Base-by-base conservation (phyloP, 192 early-diverging fungal genomes). In the Entomortierella chlamydospora region DNA sequence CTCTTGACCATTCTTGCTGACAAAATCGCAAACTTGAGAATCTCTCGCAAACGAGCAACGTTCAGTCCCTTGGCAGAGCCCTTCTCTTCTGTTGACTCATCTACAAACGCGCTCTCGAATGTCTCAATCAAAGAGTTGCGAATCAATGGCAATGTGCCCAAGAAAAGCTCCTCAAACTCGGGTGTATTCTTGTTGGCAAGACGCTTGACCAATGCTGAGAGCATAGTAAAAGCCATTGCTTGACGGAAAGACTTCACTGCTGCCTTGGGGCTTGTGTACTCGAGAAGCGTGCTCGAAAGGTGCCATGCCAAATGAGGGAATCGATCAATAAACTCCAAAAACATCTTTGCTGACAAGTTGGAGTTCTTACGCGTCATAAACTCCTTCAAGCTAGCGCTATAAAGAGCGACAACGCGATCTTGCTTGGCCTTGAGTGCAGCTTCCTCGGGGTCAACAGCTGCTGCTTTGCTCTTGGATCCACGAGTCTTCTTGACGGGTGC, bases 351-450 rank as follows among this genome's bases (percentile, higher is more conserved):
- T 57, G 89, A 86, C 62, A 97, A 60, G 61, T 89, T 89, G 54
- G 89, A 88, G 42, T 90, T 88, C 79, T 92, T 92, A 68, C 87
- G 87, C 50, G 90, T 85, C 89, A 95, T 87, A 79, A 92, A 95
- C 72, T 93, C 87, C n/a, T 66, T 78, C 65, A 93, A 81, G 1
- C 92, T 85, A 0, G 57, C 83, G 28, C 45, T 64, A 74, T 95
- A 93, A 42, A 92, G 77, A 18, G 67, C 71, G 18, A 87, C 66
- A 20, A 88, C 77, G 4, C 81, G 78, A 58, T 68, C 66, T 39
- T 68, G 61, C n/a, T 76, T 72, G 22, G 73, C 53, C 64, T 81
- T 77, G 7, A 65, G 43, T n/a, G 58, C 61, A 28, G 62, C 67
- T 33, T 67, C 62, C 41, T 66, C 47, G 29, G 66, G 51, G 37